Base-by-base conservation (phyloP, 495 filamentous ascomycete species). In the Trypethelium eluteriae region DNA sequence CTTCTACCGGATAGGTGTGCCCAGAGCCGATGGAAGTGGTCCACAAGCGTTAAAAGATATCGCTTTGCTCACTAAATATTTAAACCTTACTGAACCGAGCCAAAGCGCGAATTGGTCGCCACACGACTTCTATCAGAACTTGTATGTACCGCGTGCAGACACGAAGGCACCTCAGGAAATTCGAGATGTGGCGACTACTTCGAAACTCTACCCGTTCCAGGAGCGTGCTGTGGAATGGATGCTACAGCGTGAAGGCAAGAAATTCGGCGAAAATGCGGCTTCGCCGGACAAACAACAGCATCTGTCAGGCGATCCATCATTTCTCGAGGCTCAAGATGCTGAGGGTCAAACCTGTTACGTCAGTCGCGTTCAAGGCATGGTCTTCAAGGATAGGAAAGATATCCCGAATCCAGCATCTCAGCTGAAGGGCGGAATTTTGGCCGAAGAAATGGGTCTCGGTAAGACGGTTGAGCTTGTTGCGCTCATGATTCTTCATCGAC, bases 401-500 rank as follows among this genome's bases (percentile, higher is more conserved):
- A 74, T 36, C 56, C 75, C 7, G 86, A 86, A 71, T 64, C 70
- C 38, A 47, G 70, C 75, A 9, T 35, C 63, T 34, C n/a, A 34
- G 10, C 63, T 86, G 0, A 78, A 72, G 39, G 87, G 86, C 18
- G 88, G 88, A 0, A 84, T 90, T 38, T 81, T 98, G 32, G 91
- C 92, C 0, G 93, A 98, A 75, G 94, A 98, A 76, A 97, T 97
- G 94, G 93, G 93, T 0, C 78, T 98, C 3, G 94, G 94, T 1
- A 98, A 98, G 74, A 97, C 94, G 0, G 84, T 97, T 25, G 94
- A 98, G 74, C 81, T 93, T 62, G 89, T 94, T 57, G 84, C 89
- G 2, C 76, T 97, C 25, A 87, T 96, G 0, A 83, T 82, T 56
- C 73, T 89, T 57, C 86, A 96, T 71, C 57, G 53, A 62, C 72